Percentiles rank a stretch among this genome's conserved stretches.
phyloP scores from a whole-genome alignment of 805 yeast species.

The Yarrowia hollandica region DNA sequence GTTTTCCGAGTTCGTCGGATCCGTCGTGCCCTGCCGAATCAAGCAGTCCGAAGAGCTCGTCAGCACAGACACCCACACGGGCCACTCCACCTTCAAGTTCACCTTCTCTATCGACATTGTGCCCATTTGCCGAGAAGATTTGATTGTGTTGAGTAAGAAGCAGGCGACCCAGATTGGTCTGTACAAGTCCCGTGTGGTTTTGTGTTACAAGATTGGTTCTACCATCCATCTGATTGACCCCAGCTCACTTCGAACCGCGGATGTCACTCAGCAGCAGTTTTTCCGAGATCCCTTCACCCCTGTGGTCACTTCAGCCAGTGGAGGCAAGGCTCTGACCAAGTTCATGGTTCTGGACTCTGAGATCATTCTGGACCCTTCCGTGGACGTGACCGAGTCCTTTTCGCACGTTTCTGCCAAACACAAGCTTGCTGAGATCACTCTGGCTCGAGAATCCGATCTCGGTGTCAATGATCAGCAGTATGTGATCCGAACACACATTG shows the following conservation, averaged over 20 bases:
- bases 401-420: constrained; percentile 76
- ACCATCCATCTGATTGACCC: constrained; percentile 87
- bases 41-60: constrained; percentile 89
- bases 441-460: constrained; percentile 85
- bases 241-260: constrained; percentile 71
- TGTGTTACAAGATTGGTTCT: constrained; percentile 84
- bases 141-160: constrained; percentile 86
- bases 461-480: constrained; percentile 82
- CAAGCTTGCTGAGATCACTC: constrained; percentile 84
- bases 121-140: constrained; percentile 95
- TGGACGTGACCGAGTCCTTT: constrained; percentile 40
- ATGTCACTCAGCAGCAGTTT: constrained; percentile 65
- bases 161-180: constrained; percentile 76
- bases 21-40: constrained; percentile 80
- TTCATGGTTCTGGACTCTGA: constrained; percentile 92
- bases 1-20: constrained; percentile 84
- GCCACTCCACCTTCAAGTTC: constrained; percentile 83
- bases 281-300: constrained; percentile 83
- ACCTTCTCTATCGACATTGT: constrained; percentile 91
- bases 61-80: constrained; percentile 88
- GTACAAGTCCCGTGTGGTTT: constrained; percentile 72
- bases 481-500: constrained; percentile 87
- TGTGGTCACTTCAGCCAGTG: constrained; percentile 52
- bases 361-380: constrained; percentile 53
- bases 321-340: constrained; percentile 72